These are phyloP conservation scores for Geotrichum cucujoidarum DNA, from an alignment of 1,139 yeast species.

Conservation along the genomic window DNA sequence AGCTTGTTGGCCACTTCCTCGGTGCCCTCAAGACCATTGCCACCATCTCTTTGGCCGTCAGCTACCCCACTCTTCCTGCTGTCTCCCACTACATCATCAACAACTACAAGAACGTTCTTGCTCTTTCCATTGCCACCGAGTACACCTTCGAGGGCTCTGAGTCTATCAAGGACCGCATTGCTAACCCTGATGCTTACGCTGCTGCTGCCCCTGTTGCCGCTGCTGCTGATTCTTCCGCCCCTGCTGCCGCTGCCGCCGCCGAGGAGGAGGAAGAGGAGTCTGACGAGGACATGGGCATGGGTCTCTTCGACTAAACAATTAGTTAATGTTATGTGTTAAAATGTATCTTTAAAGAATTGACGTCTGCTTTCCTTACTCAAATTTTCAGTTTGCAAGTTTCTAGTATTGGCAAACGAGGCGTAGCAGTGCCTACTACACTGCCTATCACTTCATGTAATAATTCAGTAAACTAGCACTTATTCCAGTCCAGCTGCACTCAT, in stretches of 20 bases:
- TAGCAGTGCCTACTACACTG: too few relatives aligned
- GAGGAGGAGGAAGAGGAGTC: conserved; percentile 76
- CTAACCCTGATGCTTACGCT: conserved; percentile 99
- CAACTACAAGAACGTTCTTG: conserved; percentile 98
- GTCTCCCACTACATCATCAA: conserved; percentile 98
- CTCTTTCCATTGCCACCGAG: conserved; percentile 96
- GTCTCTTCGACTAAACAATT: conserved; percentile 82
- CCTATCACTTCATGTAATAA: too few relatives aligned
- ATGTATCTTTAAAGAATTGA: too few relatives aligned
- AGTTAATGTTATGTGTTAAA: conserved; percentile 4
- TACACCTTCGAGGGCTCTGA: conserved; percentile 99
- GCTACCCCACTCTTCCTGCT: conserved; percentile 99
- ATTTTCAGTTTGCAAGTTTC: too few relatives aligned
- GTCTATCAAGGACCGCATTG: conserved; percentile 97
- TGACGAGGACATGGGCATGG: conserved; percentile 94
- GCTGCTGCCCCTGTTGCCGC: conserved; percentile 89
- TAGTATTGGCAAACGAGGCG: too few relatives aligned
- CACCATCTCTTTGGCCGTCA: conserved; percentile 92
- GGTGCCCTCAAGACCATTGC: conserved; percentile 92
- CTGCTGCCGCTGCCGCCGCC: conserved; percentile 65
- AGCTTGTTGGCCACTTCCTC: conserved; percentile 87
- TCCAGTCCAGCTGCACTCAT: conserved; percentile 7
- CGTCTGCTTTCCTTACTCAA: too few relatives aligned
- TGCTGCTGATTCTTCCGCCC: conserved; percentile 60
- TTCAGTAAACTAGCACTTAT: too few relatives aligned